phyloP scores from a whole-genome alignment of 139 green algal genomes.

The Chlorella sp. region DNA sequence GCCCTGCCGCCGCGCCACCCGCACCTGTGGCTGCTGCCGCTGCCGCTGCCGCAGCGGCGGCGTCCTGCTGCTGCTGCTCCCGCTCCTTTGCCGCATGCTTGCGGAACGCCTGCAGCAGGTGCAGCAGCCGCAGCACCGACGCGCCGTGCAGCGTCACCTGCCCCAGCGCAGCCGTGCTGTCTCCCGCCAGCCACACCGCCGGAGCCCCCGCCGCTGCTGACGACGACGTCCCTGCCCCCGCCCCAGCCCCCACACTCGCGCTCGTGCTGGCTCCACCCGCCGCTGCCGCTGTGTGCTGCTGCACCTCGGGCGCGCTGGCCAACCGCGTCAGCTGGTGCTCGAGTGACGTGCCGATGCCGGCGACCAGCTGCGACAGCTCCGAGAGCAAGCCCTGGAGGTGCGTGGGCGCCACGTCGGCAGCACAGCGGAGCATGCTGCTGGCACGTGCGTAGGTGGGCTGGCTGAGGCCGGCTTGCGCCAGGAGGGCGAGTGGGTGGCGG shows the following conservation, averaged over 20 bases:
- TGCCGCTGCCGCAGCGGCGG: neutral
- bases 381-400: conserved; percentile 53
- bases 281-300: conserved; percentile 2
- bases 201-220: too few relatives aligned
- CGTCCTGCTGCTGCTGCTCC: conserved; percentile 8
- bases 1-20: conserved; percentile 10
- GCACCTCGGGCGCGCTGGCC: neutral
- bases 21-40: neutral
- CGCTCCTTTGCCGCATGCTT: conserved; percentile 10
- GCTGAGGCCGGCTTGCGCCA: conserved; percentile 43
- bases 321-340: neutral
- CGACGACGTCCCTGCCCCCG: too few relatives aligned
- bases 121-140: conserved; percentile 60
- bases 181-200: too few relatives aligned
- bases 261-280: conserved; percentile 1
- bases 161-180: neutral
- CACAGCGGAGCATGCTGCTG: conserved; percentile 43
- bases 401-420: conserved; percentile 48
- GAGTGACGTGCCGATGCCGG: neutral
- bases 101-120: conserved; percentile 51
- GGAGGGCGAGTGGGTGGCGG: conserved; percentile 3
- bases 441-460: conserved; percentile 50
- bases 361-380: conserved; percentile 5
- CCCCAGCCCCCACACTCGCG: neutral
- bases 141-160: conserved; percentile 35